Evolutionary conservation across 2,329 filamentous ascomycete genomes (phyloP).

Genomic region (Hirsutella minnesotensis): DNA sequence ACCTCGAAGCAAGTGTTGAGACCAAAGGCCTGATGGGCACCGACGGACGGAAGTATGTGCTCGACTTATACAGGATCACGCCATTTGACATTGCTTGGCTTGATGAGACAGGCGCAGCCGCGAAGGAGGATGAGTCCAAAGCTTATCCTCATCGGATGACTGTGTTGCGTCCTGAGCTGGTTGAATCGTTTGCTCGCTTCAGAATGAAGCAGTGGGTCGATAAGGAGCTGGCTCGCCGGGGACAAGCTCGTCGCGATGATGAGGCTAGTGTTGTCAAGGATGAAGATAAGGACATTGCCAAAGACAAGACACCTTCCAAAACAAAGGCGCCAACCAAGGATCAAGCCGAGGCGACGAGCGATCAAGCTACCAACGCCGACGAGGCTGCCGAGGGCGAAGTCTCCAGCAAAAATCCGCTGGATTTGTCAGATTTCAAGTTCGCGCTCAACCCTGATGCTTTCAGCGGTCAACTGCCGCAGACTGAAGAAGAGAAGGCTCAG

Average conservation of each 20-base stretch:
- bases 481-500: conserved; percentile 77
- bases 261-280: conserved; percentile 22
- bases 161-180: conserved; percentile 77
- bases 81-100: conserved; percentile 86
- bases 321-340: too few relatives aligned
- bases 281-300: conserved; percentile 15
- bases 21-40: conserved; percentile 97
- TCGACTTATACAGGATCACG: conserved; percentile 90
- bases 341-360: too few relatives aligned
- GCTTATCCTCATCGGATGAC: conserved; percentile 94
- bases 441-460: conserved; percentile 91
- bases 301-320: too few relatives aligned
- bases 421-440: conserved; percentile 79
- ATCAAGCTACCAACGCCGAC: too few relatives aligned
- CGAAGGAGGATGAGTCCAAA: conserved; percentile 27
- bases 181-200: conserved; percentile 72
- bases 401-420: conserved; percentile 48
- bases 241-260: conserved; percentile 18
- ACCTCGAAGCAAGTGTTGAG: conserved; percentile 90
- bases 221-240: conserved; percentile 58
- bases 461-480: conserved; percentile 83
- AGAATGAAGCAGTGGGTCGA: conserved; percentile 87
- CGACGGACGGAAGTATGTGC: conserved; percentile 92
- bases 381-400: conserved; percentile 20
- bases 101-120: conserved; percentile 53